These are phyloP conservation scores for Aspergillus ostianus DNA, from an alignment of 495 filamentous ascomycete genomes.

Conservation along the genomic window DNA sequence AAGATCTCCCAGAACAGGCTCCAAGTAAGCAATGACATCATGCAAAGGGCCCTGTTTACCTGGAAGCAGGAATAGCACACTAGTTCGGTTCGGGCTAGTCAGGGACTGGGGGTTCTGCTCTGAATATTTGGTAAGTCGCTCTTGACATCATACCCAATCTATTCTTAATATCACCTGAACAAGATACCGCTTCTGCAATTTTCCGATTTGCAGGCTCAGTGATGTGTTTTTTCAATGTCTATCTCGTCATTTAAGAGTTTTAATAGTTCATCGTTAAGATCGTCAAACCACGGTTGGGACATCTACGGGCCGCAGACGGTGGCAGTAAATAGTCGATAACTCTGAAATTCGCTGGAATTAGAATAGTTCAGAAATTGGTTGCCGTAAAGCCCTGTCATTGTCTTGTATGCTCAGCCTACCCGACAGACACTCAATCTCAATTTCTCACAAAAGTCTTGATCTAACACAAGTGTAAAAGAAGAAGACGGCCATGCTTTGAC, in stretches of 20 bases:
- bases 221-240: background rate
- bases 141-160: background rate
- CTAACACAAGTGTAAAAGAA: no score
- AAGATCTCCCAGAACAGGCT: background rate
- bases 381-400: background rate
- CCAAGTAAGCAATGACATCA: background rate
- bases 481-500: no score
- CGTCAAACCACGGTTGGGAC: no score
- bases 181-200: background rate
- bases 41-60: background rate
- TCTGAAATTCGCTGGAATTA: no score
- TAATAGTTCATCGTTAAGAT: no score
- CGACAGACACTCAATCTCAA: background rate
- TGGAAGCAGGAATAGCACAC: background rate
- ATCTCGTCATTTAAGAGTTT: background rate
- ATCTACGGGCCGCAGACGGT: no score
- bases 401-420: background rate
- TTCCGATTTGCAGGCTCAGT: background rate
- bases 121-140: background rate
- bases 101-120: background rate
- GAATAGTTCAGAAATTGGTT: background rate
- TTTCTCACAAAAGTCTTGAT: no score
- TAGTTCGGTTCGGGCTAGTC: background rate
- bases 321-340: no score
- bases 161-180: background rate